Percentiles rank a stretch among this genome's conserved stretches.
These are phyloP conservation scores for Geum urbanum DNA, from an alignment of 306 rosid species.

Conservation along the genomic window DNA sequence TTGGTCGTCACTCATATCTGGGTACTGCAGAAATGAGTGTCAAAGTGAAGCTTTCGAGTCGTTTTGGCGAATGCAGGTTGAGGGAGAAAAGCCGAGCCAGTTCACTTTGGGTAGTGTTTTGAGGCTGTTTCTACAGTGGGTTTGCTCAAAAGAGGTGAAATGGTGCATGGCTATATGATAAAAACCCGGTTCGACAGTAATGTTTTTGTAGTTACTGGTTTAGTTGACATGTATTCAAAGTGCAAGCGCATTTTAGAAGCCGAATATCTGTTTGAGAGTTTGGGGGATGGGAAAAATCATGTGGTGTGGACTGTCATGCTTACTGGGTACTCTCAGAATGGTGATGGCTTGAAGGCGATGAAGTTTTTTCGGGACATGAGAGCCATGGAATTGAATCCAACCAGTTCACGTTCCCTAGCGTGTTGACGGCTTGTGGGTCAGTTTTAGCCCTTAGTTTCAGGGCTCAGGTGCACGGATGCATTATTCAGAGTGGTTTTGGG, in stretches of 20 bases:
- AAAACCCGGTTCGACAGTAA: constrained; percentile 50
- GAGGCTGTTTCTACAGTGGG: constrained; percentile 56
- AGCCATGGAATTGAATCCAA: constrained; percentile 51
- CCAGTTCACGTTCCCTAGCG: constrained; percentile 77
- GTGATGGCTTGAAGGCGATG: constrained; percentile 57
- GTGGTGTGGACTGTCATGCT: constrained; percentile 85
- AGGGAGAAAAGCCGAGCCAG: constrained; percentile 62
- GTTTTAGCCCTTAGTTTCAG: constrained; percentile 60
- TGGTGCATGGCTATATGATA: constrained; percentile 61
- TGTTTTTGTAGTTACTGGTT: constrained; percentile 62
- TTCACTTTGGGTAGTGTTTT: constrained; percentile 63
- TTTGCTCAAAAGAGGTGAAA: constrained; percentile 56
- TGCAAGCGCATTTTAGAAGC: constrained; percentile 62
- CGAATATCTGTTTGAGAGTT: constrained; percentile 48
- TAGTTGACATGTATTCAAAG: constrained; percentile 89
- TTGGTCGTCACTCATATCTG: constrained; percentile 82
- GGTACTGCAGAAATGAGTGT: constrained; percentile 53
- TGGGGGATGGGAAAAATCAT: constrained; percentile 48
- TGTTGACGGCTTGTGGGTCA: constrained; percentile 71
- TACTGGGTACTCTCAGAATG: constrained; percentile 83
- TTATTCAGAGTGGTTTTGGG: constrained; percentile 60
- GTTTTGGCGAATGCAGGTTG: constrained; percentile 59
- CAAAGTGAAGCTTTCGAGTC: constrained; percentile 56
- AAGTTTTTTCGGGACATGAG: constrained; percentile 59
- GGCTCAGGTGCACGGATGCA: constrained; percentile 65